Evolutionary conservation across 257 asterid genomes (phyloP).

Genomic region (Gynochthodes officinalis): DNA sequence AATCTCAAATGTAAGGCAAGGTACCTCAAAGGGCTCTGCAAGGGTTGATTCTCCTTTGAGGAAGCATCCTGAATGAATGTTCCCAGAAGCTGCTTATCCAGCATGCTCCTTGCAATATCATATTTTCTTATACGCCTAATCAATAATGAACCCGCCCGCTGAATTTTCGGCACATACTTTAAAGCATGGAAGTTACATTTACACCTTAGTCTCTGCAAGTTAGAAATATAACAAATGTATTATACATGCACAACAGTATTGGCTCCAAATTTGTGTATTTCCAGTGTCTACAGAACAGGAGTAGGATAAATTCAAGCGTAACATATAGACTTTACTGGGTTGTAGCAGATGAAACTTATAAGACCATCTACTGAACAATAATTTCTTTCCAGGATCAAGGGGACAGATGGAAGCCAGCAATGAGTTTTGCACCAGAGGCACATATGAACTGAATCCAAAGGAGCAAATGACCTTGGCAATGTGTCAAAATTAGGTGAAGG

Average conservation of each 20-base stretch:
- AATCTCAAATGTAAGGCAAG: slow-evolving; percentile 91
- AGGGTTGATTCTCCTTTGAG: slow-evolving; percentile 12
- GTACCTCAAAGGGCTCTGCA: slow-evolving; percentile 45
- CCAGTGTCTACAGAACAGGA: too few relatives aligned
- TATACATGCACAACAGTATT: not conserved
- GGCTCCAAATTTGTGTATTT: not conserved
- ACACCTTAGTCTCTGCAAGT: slow-evolving; percentile 79
- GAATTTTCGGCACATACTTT: slow-evolving; percentile 71
- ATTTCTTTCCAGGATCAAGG: not conserved
- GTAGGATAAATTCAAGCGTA: too few relatives aligned
- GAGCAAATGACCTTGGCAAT: not conserved
- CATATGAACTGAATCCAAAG: not conserved
- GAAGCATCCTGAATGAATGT: slow-evolving; percentile 40
- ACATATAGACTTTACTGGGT: not conserved
- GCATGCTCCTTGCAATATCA: slow-evolving; percentile 33
- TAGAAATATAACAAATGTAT: slow-evolving; percentile 17
- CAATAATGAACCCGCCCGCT: slow-evolving; percentile 54
- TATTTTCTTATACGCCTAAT: slow-evolving; percentile 60
- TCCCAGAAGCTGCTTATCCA: slow-evolving; percentile 78
- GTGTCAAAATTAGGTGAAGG: not conserved
- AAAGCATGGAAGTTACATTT: slow-evolving; percentile 94
- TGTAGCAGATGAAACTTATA: not conserved
- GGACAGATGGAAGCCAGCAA: not conserved
- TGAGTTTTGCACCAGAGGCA: not conserved
- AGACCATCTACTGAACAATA: not conserved